Base-by-base conservation (phyloP, 139 green algal species). In the Picochlorum sp. region DNA sequence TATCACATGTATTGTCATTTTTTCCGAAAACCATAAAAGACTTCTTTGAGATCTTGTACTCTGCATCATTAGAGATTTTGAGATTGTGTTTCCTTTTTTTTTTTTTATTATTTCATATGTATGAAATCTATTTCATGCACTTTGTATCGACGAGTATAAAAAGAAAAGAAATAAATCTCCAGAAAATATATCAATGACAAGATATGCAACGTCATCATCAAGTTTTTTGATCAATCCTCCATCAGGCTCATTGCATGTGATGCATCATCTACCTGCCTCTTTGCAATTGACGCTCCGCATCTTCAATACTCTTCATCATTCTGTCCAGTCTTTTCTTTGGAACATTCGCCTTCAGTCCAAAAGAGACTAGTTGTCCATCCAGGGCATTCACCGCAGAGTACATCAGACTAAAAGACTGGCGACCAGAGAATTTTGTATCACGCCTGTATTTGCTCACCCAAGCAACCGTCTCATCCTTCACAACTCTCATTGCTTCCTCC, bases 351-450 rank as follows among this genome's bases (percentile, higher is more conserved):
- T 68, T 74, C 33, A 72, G 43, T 16, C 89, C 89, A 69, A 95
- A 96, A 59, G 67, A 89, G 81, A 94, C 95, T 75, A 86, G 90
- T 73, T 96, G 89, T 18, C 89, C 89, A 7, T 83, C 78, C 40
- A 96, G 55, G 0, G 89, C 85, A 64, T 95, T 95, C 25, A 95
- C 47, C 0, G 80, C 86, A 6, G 84, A 86, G 81, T 96, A 96
- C 20, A 77, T 88, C 65, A 94, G 89, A 36, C 82, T 80, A 57
- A 77, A 95, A 3, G 82, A 91, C n/a, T 79, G 82, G 45, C 69
- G 77, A 39, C 88, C 88, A 28, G 70, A 64, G 43, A 92, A 82
- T 51, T 71, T 73, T 30, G 50, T 45, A 60, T 90, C 80, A 13
- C 60, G 33, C 31, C 60, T 41, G 18, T 52, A 53, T n/a, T n/a